Evolutionary conservation across 2,329 filamentous ascomycete genomes (phyloP).

Genomic region (Aspergillus ochraceus): DNA sequence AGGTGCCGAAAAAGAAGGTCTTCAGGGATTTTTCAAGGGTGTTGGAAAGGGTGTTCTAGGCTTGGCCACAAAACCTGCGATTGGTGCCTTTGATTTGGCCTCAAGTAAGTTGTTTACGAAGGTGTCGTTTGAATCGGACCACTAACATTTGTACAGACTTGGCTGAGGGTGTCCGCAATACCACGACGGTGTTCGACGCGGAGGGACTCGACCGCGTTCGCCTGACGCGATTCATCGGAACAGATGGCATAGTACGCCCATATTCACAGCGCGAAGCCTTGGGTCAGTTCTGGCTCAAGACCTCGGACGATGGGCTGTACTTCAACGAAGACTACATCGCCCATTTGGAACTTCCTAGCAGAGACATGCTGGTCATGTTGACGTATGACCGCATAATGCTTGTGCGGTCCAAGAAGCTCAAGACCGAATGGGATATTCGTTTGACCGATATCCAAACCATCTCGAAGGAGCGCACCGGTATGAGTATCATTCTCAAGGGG

Average conservation of each 20-base stretch:
- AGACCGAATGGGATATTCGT: slow-evolving; percentile 92
- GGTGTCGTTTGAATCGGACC: background rate
- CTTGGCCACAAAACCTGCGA: slow-evolving; percentile 93
- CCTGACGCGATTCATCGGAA: slow-evolving; percentile 86
- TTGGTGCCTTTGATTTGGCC: slow-evolving; percentile 93
- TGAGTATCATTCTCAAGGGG: slow-evolving; percentile 84
- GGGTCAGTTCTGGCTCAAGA: slow-evolving; percentile 98
- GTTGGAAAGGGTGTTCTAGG: slow-evolving; percentile 93
- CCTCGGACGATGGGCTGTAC: slow-evolving; percentile 94
- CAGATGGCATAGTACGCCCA: slow-evolving; percentile 89
- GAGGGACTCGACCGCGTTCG: slow-evolving; percentile 92
- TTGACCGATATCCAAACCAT: slow-evolving; percentile 97
- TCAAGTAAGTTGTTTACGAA: slow-evolving; percentile 57
- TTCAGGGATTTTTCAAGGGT: slow-evolving; percentile 93
- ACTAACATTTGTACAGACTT: slow-evolving; percentile 56
- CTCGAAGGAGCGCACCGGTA: slow-evolving; percentile 90
- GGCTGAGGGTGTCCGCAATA: slow-evolving; percentile 96
- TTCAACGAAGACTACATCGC: slow-evolving; percentile 98
- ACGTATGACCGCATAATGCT: slow-evolving; percentile 87
- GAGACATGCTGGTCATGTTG: slow-evolving; percentile 87
- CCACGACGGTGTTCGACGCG: slow-evolving; percentile 95
- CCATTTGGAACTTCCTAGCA: slow-evolving; percentile 84
- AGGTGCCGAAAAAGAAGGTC: slow-evolving; percentile 92
- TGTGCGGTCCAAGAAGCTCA: slow-evolving; percentile 80
- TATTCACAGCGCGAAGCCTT: slow-evolving; percentile 94